Percentiles rank a stretch among this genome's conserved stretches.
These are phyloP conservation scores for Zymoseptoria passerinii DNA, from an alignment of 2,329 filamentous ascomycete species.

Conservation along the genomic window DNA sequence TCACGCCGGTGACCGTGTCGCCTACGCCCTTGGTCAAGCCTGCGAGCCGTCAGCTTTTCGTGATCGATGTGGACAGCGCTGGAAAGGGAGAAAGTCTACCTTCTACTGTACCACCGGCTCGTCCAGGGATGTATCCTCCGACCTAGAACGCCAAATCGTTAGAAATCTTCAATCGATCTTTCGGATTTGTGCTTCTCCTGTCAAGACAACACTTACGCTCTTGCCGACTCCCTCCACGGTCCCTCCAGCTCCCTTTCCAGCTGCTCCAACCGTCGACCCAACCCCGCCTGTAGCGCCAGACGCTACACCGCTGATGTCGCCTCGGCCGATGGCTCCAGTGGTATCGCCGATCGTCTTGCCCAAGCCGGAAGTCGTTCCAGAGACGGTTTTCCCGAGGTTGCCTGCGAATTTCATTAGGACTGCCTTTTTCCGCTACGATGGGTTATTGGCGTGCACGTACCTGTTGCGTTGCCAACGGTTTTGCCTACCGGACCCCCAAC, in stretches of 20 bases:
- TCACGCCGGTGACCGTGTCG: conserved; percentile 32
- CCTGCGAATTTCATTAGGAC: conserved; percentile 31
- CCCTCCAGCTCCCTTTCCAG: conserved; percentile 19
- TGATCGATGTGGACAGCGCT: background rate
- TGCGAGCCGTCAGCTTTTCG: conserved; percentile 6
- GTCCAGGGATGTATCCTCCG: conserved; percentile 31
- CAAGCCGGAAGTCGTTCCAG: conserved; percentile 34
- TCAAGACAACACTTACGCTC: conserved; percentile 1
- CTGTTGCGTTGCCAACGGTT: conserved; percentile 16
- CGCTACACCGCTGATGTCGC: conserved; percentile 34
- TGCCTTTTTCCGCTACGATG: conserved; percentile 9
- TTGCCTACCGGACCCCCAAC: conserved; percentile 32
- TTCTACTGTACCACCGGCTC: conserved; percentile 34
- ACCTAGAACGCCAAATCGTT: conserved; percentile 28
- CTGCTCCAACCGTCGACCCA: conserved; percentile 31
- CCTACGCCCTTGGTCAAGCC: conserved; percentile 37
- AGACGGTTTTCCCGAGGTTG: conserved; percentile 37
- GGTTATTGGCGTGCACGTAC: background rate
- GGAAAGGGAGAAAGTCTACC: background rate
- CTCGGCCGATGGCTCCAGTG: conserved; percentile 35
- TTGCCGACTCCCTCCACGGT: conserved; percentile 24
- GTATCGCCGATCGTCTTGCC: conserved; percentile 39
- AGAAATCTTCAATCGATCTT: conserved; percentile 23
- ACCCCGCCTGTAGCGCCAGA: conserved; percentile 30
- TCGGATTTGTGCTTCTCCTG: background rate